phyloP scores from a whole-genome alignment of 2,329 filamentous ascomycete species.

The Colletotrichum gigasporum region DNA sequence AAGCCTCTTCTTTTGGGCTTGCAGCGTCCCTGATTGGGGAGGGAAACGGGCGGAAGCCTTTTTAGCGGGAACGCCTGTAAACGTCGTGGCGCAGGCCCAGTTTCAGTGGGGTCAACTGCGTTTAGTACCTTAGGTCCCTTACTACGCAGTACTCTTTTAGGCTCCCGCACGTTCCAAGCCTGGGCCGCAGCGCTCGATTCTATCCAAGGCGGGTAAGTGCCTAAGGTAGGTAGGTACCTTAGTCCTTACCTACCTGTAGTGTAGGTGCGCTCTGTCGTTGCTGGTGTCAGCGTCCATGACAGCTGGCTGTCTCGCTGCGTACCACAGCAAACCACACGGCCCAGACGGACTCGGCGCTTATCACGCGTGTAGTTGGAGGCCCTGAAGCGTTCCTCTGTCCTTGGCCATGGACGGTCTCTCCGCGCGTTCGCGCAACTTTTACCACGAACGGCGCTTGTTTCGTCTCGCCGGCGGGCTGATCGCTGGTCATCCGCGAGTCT shows the following conservation, averaged over 20 bases:
- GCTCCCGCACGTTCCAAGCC: not conserved
- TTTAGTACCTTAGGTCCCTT: not conserved
- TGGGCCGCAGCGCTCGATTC: too few species aligned
- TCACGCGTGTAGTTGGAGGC: too few species aligned
- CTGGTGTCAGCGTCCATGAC: not conserved
- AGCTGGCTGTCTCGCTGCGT: not conserved
- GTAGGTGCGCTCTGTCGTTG: too few species aligned
- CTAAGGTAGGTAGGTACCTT: too few species aligned
- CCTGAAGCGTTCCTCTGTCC: not conserved
- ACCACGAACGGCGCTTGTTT: not conserved
- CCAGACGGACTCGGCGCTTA: not conserved
- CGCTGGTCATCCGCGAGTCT: slow-evolving; percentile 7
- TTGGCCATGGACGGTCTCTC: not conserved
- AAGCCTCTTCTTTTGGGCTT: not conserved
- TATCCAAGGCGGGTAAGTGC: too few species aligned
- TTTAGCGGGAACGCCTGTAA: not conserved
- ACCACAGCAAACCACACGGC: slow-evolving; percentile 25
- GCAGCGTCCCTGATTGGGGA: not conserved
- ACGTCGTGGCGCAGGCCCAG: slow-evolving; percentile 13
- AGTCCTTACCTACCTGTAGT: too few species aligned
- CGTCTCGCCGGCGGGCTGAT: not conserved
- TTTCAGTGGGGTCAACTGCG: too few species aligned
- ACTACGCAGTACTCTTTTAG: not conserved
- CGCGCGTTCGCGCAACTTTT: not conserved
- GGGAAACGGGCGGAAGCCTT: not conserved